Base-by-base conservation (phyloP, 2,329 filamentous ascomycete genomes). In the Colletotrichum trifolii region DNA sequence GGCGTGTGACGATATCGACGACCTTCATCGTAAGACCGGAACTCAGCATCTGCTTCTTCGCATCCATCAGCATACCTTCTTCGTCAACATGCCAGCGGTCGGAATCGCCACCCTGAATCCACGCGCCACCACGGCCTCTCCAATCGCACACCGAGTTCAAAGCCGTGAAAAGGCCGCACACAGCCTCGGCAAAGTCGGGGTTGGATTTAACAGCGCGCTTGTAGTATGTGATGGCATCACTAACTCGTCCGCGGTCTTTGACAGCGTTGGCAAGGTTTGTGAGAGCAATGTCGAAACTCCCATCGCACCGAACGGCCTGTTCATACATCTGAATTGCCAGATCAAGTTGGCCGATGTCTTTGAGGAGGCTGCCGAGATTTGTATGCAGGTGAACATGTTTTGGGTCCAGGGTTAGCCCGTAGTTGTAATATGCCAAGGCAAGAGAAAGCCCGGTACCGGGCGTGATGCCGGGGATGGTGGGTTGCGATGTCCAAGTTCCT, bases 321-420 rank as follows among this genome's bases (percentile, higher is more conserved):
- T 98, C 94, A 74, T 99, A 99, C 95, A 99, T 98, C 69, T 91
- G 89, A 71, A 99, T 97, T 1, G 96, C 96, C 52, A 93, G 87
- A 70, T 94, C 90, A 12, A 99, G 84, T 71, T 98, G 95, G 0
- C 96, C 96, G 69, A 98, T 96, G 71, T 99, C 96, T 73, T 99
- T 99, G 47, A 99, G 84, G 36, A 99, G 81, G 74, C 96, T 98
- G 8, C 96, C 96, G 2, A 99, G 84, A 69, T 99, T 99, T 1
- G 96, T 99, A 77, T 97, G 97, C 2, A 99, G 86, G 77, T 99
- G 96, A 10, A 97, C 96, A 77, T 99, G 96, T 64, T 92, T 90
- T 4, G 89, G 84, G 74, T 99, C 96, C 8, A 99, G 84, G 49
- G 89, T 87, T 15, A 99, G 82, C 6, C 96, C 96, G 75, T 98